Conservation (phyloP, 73 alveolate species). For the Urostyla sp. region DNA sequence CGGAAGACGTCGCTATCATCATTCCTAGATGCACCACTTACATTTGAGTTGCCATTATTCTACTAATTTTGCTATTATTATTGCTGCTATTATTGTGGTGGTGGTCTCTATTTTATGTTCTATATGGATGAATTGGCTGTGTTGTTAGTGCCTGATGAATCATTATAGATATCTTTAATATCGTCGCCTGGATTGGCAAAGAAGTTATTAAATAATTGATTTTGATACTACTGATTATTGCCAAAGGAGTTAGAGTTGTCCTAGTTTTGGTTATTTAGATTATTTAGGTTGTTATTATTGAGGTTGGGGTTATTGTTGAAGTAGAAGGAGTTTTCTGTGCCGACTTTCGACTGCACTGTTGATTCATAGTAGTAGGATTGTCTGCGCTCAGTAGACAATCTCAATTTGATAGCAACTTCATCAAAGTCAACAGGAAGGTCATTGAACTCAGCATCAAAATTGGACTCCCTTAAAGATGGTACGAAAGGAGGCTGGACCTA, state of each 20-base stretch:
- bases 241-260: too few relatives aligned
- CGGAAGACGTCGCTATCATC: slow-evolving; percentile 33
- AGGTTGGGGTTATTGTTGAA: slow-evolving; percentile 35
- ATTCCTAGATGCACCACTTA: slow-evolving; percentile 11
- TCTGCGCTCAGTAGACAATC: slow-evolving; percentile 28
- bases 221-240: too few relatives aligned
- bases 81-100: slow-evolving; percentile 2
- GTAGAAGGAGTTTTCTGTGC: slow-evolving; percentile 17
- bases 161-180: slow-evolving; percentile 47
- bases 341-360: slow-evolving; percentile 24
- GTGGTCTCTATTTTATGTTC: slow-evolving; percentile 12
- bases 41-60: neutral
- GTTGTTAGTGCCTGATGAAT: slow-evolving; percentile 40
- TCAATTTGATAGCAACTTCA: slow-evolving; percentile 9
- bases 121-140: slow-evolving; percentile 32
- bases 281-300: neutral
- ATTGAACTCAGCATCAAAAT: slow-evolving; percentile 67
- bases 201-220: slow-evolving; percentile 31
- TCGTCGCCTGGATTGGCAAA: slow-evolving; percentile 47
- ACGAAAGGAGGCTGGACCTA: slow-evolving; percentile 66
- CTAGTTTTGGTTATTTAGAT: too few relatives aligned
- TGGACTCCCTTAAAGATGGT: slow-evolving; percentile 62
- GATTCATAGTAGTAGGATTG: slow-evolving; percentile 58
- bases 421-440: slow-evolving; percentile 64
- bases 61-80: neutral